phyloP scores from a whole-genome alignment of 495 filamentous ascomycete genomes.

The Niebla homalea region DNA sequence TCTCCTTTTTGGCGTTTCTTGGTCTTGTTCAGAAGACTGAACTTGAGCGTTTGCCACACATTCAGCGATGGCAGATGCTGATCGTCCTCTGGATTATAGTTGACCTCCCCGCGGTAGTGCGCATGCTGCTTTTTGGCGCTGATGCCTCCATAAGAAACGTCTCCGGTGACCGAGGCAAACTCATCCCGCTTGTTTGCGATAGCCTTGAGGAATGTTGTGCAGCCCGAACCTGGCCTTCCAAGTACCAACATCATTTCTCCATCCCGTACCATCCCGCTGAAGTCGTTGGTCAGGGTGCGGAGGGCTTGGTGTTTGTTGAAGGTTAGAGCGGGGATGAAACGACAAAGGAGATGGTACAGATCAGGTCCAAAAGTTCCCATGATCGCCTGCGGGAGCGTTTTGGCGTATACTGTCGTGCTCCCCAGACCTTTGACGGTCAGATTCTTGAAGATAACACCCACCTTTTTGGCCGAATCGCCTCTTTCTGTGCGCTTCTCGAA shows the following conservation, averaged over 20 bases:
- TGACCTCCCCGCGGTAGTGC: slow-evolving; percentile 67
- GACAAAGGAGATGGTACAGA: slow-evolving; percentile 53
- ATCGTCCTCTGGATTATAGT: slow-evolving; percentile 75
- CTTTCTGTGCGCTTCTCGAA: slow-evolving; percentile 61
- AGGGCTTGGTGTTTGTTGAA: slow-evolving; percentile 37
- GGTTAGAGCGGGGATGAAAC: slow-evolving; percentile 50
- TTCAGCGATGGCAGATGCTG: slow-evolving; percentile 65
- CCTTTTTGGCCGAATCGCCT: slow-evolving; percentile 61
- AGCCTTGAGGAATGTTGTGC: slow-evolving; percentile 66
- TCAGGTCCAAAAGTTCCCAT: slow-evolving; percentile 78
- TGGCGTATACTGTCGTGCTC: slow-evolving; percentile 53
- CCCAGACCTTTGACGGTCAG: slow-evolving; percentile 63
- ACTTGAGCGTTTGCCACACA: slow-evolving; percentile 70
- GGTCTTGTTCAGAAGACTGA: slow-evolving; percentile 75
- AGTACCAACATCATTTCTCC: slow-evolving; percentile 79
- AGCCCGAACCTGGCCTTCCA: slow-evolving; percentile 67
- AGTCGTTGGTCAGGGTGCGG: slow-evolving; percentile 57
- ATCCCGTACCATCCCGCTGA: slow-evolving; percentile 63
- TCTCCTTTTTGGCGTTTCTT: slow-evolving; percentile 54
- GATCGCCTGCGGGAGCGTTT: slow-evolving; percentile 64
- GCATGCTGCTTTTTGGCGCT: slow-evolving; percentile 53
- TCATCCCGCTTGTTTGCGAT: slow-evolving; percentile 56
- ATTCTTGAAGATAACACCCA: slow-evolving; percentile 74
- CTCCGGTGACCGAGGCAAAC: slow-evolving; percentile 55
- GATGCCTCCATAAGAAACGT: slow-evolving; percentile 67